phyloP scores from a whole-genome alignment of 164 flowering plant species.

The Macadamia tetraphylla region DNA sequence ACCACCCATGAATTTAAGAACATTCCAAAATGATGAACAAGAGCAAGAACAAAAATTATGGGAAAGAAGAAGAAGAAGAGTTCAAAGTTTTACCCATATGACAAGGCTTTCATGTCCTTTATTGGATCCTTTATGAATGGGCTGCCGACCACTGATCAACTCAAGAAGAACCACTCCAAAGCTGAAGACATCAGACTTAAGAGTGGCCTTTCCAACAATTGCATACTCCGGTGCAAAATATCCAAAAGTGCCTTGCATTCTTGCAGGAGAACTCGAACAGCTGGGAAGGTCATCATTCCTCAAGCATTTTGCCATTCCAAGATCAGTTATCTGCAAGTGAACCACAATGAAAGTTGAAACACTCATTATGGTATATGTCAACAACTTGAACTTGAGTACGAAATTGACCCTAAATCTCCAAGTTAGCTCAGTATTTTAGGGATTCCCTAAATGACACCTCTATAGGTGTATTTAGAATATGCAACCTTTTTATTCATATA shows the following conservation, averaged over 20 bases:
- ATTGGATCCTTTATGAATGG: conserved; percentile 53
- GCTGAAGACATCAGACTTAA: conserved; percentile 94
- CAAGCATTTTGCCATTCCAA: conserved; percentile 87
- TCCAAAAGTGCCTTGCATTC: conserved; percentile 96
- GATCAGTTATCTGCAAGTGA: conserved; percentile 72
- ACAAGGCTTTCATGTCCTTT: conserved; percentile 90
- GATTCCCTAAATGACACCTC: too few relatives aligned
- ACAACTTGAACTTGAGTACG: not conserved
- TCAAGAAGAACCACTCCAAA: conserved; percentile 98
- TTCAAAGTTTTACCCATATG: conserved; percentile 58
- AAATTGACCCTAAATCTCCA: too few relatives aligned
- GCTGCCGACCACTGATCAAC: conserved; percentile 79
- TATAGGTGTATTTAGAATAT: too few relatives aligned
- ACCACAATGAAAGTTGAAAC: conserved; percentile 16
- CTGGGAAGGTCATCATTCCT: conserved; percentile 71
- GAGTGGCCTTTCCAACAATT: conserved; percentile 78
- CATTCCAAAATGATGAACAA: too few relatives aligned
- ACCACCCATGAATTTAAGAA: too few relatives aligned
- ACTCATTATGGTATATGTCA: not conserved
- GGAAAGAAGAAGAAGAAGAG: too few relatives aligned
- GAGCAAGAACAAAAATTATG: too few relatives aligned
- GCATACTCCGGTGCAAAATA: conserved; percentile 99
- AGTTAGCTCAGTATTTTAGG: too few relatives aligned
- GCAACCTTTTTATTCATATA: too few relatives aligned
- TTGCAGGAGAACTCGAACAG: conserved; percentile 81